Conservation (phyloP, 108 stramenopile genomes). For the Nitzschia sp. region DNA sequence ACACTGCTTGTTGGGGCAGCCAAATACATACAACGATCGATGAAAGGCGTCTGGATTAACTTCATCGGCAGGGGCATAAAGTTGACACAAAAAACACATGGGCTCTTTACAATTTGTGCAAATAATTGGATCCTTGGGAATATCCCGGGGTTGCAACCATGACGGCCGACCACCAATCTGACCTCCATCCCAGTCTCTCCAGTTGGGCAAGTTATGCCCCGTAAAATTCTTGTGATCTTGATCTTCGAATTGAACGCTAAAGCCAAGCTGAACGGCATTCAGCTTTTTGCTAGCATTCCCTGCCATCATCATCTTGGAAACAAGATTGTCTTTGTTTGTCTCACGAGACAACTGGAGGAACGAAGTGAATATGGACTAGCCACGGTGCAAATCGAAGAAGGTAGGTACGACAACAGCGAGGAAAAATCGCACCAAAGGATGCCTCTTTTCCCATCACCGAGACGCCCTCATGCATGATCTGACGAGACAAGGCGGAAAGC, state of each 20-base stretch:
- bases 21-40: slow-evolving; percentile 82
- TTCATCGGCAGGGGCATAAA: slow-evolving; percentile 79
- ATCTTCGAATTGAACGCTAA: slow-evolving; percentile 42
- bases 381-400: no score
- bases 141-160: slow-evolving; percentile 80
- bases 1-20: slow-evolving; percentile 63
- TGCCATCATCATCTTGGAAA: slow-evolving; percentile 11
- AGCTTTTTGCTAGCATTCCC: slow-evolving; percentile 10
- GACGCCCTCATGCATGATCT: no score
- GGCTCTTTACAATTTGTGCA: slow-evolving; percentile 22
- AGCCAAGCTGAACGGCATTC: slow-evolving; percentile 46
- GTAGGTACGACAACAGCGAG: no score
- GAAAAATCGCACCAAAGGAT: no score
- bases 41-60: slow-evolving; percentile 70
- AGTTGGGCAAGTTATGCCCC: slow-evolving; percentile 55
- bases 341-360: not conserved
- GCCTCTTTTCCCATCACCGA: no score
- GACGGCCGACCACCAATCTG: slow-evolving; percentile 73
- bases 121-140: slow-evolving; percentile 30
- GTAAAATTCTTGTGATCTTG: slow-evolving; percentile 26
- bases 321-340: not conserved
- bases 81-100: slow-evolving; percentile 63
- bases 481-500: no score
- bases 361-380: no score
- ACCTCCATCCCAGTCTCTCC: slow-evolving; percentile 86